Evolutionary conservation across 257 asterid species (phyloP).

Genomic region (Plantago elongata): DNA sequence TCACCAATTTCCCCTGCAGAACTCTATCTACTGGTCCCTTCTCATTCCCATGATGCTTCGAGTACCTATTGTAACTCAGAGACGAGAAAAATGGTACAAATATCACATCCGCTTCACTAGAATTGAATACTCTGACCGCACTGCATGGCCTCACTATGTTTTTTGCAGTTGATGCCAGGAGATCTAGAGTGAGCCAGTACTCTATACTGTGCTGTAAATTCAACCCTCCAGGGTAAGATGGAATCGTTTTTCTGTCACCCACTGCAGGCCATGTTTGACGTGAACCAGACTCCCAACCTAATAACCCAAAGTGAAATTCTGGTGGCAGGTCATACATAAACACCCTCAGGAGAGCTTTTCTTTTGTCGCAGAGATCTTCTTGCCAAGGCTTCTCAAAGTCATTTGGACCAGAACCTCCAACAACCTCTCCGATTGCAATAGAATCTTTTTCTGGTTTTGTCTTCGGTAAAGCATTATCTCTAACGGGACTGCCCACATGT

Average conservation of each 20-base stretch:
- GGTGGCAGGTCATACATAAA: constrained; percentile 77
- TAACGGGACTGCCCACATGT: constrained; percentile 2
- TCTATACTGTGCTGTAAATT: constrained; percentile 70
- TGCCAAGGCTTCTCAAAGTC: constrained; percentile 12
- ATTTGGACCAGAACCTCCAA: constrained; percentile 13
- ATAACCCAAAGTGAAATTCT: constrained; percentile 70
- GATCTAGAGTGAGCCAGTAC: constrained; percentile 83
- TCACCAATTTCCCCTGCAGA: constrained; percentile 58
- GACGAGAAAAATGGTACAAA: constrained; percentile 80
- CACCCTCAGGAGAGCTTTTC: constrained; percentile 47
- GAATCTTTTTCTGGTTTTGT: constrained; percentile 16
- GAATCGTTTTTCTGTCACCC: constrained; percentile 28
- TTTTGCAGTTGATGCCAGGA: constrained; percentile 47
- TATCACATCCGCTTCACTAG: constrained; percentile 53
- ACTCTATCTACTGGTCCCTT: constrained; percentile 32
- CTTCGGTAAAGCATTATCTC: constrained; percentile 13
- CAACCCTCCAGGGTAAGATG: constrained; percentile 76
- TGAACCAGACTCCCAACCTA: constrained; percentile 45
- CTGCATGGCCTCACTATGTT: constrained; percentile 50
- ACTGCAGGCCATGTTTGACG: constrained; percentile 62
- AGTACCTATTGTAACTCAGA: constrained; percentile 63
- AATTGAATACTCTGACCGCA: constrained; percentile 46
- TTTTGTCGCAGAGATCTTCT: constrained; percentile 32
- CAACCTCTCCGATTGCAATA: constrained; percentile 12
- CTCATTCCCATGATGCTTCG: constrained; percentile 38